Conservation (phyloP, 345 rosid genomes). For the Citrus cavaleriei region DNA sequence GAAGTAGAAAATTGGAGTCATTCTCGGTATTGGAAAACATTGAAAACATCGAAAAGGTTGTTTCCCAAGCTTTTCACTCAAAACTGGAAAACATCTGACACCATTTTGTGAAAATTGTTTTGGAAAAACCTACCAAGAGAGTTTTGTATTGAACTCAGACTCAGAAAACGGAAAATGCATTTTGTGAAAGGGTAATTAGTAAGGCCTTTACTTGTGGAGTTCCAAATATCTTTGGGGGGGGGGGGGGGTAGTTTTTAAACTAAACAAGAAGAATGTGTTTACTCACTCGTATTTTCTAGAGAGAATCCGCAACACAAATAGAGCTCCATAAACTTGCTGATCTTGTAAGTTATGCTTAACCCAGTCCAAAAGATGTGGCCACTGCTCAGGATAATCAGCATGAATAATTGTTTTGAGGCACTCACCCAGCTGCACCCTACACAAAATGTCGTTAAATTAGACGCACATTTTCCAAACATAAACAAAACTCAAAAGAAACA, state of each 20-base stretch:
- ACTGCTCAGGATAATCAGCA: conserved; percentile 98
- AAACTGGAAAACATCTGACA: neutral
- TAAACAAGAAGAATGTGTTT: neutral
- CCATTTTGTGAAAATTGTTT: neutral
- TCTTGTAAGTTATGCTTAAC: conserved; percentile 82
- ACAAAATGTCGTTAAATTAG: neutral
- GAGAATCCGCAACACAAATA: conserved; percentile 88
- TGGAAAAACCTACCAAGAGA: neutral
- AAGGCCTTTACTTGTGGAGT: neutral
- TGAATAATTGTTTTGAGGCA: conserved; percentile 91
- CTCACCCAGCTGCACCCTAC: conserved; percentile 95
- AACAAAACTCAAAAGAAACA: neutral
- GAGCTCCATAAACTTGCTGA: conserved; percentile 89
- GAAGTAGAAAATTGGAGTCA: neutral
- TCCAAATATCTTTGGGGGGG: neutral
- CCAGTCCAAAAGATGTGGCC: conserved; percentile 97
- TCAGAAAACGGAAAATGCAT: neutral
- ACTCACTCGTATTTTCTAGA: conserved; percentile 96
- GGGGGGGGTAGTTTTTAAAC: neutral
- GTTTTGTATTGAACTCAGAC: neutral
- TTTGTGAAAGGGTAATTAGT: neutral
- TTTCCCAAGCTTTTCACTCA: neutral
- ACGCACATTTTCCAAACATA: neutral
- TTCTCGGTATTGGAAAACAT: neutral
- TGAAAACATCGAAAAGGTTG: neutral